Evolutionary conservation across 768 basidiomycete genomes (phyloP), one percentile per base, ranked within the genome.

Genomic region (Agrocybe praecox): DNA sequence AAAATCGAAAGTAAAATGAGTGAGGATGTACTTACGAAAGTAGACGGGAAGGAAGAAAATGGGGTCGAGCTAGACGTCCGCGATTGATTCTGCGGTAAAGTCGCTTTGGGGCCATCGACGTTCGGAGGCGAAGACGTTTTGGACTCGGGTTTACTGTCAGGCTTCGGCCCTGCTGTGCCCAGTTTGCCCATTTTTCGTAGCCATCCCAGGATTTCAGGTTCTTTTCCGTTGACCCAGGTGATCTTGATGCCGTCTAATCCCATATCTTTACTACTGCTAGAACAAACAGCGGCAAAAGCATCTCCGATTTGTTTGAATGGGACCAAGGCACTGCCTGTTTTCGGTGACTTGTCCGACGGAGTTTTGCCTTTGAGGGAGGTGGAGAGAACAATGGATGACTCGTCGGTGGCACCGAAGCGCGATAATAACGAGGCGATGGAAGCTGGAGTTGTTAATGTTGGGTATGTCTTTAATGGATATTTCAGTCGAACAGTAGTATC

Each of bases 401-500:
- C 75, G 62, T 94, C 91, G 1, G 80, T 77, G 1, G 78, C 69
- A 1, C 92, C 90, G 59, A 90, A 92, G 0, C 76, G 78, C 7
- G 75, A 63, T 32, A 94, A 74, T 49, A 91, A 76, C 0, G 70
- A 49, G 12, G 77, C 72, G 33, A 91, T 75, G 6, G 81, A 69
- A 14, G 74, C 71, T 1, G 81, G 57, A 0, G 81, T 83, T 1
- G 81, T 82, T n/a, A 91, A 74, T 8, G 72, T 64, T 12, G 88
- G 86, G 59, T 85, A 81, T 0, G 78, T 67, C 46, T 85, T 78
- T 9, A 90, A 71, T 4, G 77, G 67, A 67, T 85, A 94, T 70
- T 88, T 92, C 60, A 94, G 68, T 52, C 85, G 83, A 57, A 93
- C 75, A 14, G 91, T 92, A 0, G 90, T 91, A 61, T 93, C 92